Percentiles rank a stretch among this genome's conserved stretches.
Evolutionary conservation across 805 yeast genomes (phyloP).

Genomic region (Zygoascus tannicola): DNA sequence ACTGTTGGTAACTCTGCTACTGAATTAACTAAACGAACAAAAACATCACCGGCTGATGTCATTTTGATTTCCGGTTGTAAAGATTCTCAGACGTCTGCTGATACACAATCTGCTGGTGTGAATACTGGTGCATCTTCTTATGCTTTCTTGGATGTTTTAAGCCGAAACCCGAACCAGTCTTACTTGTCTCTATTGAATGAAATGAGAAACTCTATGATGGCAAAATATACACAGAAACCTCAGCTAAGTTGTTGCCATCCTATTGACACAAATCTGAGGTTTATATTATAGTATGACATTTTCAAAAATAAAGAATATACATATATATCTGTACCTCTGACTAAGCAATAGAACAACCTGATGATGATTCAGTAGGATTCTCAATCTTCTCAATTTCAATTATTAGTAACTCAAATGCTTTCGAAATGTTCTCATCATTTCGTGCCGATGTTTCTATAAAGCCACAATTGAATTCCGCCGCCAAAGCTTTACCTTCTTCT

Average conservation of each 20-base stretch:
- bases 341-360: conserved; percentile 9
- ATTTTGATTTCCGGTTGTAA: conserved; percentile 73
- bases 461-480: conserved; percentile 56
- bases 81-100: conserved; percentile 78
- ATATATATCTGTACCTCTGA: not conserved
- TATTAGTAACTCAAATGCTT: conserved; percentile 52
- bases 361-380: conserved; percentile 4
- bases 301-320: too few species aligned
- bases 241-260: conserved; percentile 43
- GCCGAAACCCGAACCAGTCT: conserved; percentile 52
- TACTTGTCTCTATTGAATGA: conserved; percentile 61
- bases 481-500: conserved; percentile 53
- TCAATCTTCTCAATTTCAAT: conserved; percentile 46
- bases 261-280: conserved; percentile 7
- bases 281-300: not conserved
- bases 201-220: conserved; percentile 52
- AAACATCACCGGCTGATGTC: conserved; percentile 69
- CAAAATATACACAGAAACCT: conserved; percentile 72
- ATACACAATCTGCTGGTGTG: conserved; percentile 59
- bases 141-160: conserved; percentile 60
- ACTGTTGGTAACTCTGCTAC: conserved; percentile 31
- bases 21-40: conserved; percentile 41
- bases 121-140: conserved; percentile 82
- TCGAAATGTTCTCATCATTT: conserved; percentile 51
- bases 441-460: conserved; percentile 82